Evolutionary conservation across 169 alveolate genomes (phyloP), one percentile per base, ranked within the genome.

Genomic region (Hepatocystis sp.): DNA sequence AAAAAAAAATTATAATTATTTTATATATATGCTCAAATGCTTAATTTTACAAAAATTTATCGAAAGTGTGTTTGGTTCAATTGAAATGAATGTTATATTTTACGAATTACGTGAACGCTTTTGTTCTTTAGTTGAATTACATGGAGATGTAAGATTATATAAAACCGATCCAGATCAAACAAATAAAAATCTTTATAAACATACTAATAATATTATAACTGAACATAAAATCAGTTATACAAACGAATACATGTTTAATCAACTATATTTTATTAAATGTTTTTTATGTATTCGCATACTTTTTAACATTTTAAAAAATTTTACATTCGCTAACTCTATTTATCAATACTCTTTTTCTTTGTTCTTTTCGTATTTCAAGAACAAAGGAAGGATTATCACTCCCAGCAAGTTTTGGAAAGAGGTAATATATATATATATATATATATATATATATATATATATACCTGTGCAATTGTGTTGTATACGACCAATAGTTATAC

Each of bases 1-100:
- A n/a, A n/a, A n/a, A n/a, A 81, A 49, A 30, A 53, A 81, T 13
- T 67, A 81, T 34, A 51, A 63, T 34, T 66, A 81, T 40, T 55
- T 63, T 40, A 19, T 81, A 7, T 63, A 32, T 49, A 81, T 81
- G 84, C 42, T 81, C 1, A 60, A 63, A 42, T 61, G 53, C 4
- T 40, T 49, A 21, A 34, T 42, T 11, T 65, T 81, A 30, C 84
- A 63, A 51, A 81, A 51, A 21, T 81, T 32, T 28, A 61, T 81
- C 49, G 89, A 81, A 63, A 51, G 11, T 10, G 49, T 60, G 0
- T 63, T 63, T 55, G 89, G 89, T 17, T 17, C 23, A 2, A 27
- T 81, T 7, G 89, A 81, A 51, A 61, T 81, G 84, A 81, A 81
- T 81, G 89, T 39, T 2, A 81, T 81, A 7, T 40, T 81, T 81